These are phyloP conservation scores for Termitomyces sp. DNA, from an alignment of 768 basidiomycete genomes.

Conservation along the genomic window DNA sequence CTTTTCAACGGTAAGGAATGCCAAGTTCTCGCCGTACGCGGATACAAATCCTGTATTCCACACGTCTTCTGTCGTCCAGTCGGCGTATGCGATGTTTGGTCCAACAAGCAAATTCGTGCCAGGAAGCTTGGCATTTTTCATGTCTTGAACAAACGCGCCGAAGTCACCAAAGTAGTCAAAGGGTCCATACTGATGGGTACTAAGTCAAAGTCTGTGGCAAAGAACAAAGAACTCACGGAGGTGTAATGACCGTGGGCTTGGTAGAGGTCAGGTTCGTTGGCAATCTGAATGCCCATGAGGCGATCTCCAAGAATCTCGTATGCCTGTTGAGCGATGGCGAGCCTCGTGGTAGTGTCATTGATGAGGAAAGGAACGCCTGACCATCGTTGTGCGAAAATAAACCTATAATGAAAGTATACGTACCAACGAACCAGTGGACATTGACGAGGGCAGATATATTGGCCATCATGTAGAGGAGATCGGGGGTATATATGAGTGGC, in stretches of 20 bases:
- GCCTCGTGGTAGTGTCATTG: constrained; percentile 46
- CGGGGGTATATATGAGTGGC: constrained; percentile 55
- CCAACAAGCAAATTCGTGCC: constrained; percentile 48
- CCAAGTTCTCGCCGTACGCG: constrained; percentile 31
- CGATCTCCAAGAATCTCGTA: constrained; percentile 60
- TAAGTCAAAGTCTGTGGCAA: not conserved
- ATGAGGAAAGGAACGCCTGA: constrained; percentile 55
- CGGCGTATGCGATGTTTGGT: constrained; percentile 41
- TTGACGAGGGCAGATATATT: constrained; percentile 59
- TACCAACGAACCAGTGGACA: constrained; percentile 64
- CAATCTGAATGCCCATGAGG: constrained; percentile 65
- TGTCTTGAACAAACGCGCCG: constrained; percentile 36
- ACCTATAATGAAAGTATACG: not conserved
- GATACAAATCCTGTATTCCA: constrained; percentile 47
- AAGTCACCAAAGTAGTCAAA: constrained; percentile 51
- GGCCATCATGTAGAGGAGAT: constrained; percentile 61
- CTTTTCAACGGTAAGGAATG: constrained; percentile 53
- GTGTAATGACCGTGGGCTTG: constrained; percentile 35
- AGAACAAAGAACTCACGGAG: not conserved
- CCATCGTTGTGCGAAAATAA: not conserved
- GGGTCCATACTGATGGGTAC: constrained; percentile 20
- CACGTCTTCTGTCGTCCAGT: constrained; percentile 48
- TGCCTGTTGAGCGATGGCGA: constrained; percentile 53
- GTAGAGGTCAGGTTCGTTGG: constrained; percentile 63
- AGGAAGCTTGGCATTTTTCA: constrained; percentile 27